These are phyloP conservation scores for Chloranthus sessilifolius DNA, from an alignment of 164 flowering plant genomes.

Conservation along the genomic window DNA sequence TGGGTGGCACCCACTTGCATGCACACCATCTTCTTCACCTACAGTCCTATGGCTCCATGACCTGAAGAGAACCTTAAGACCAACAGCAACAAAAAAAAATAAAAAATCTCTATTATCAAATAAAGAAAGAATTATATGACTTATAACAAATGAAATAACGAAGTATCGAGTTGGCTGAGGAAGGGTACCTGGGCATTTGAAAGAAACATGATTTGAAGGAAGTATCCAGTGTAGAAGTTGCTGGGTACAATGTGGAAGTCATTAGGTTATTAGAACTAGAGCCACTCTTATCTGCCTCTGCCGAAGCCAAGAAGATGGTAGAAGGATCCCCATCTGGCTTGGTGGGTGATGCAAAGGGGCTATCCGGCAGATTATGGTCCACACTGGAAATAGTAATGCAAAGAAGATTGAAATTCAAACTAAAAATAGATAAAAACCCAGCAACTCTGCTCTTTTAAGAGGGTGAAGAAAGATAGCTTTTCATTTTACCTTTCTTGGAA, in stretches of 20 bases:
- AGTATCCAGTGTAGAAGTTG: conserved; percentile 49
- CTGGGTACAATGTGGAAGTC: conserved; percentile 35
- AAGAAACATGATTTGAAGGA: conserved; percentile 74
- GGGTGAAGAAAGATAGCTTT: background rate
- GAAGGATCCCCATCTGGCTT: conserved; percentile 26
- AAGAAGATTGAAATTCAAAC: background rate
- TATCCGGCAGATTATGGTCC: conserved; percentile 90
- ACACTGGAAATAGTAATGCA: conserved; percentile 25
- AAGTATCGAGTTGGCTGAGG: background rate
- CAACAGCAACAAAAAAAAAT: background rate
- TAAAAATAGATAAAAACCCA: background rate
- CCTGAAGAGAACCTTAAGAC: conserved; percentile 55
- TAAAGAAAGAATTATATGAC: background rate
- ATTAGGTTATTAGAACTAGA: conserved; percentile 18
- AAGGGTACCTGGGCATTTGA: conserved; percentile 64
- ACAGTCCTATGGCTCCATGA: conserved; percentile 69
- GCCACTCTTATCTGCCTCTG: background rate
- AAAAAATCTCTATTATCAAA: background rate
- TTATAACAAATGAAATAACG: background rate
- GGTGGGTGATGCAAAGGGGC: conserved; percentile 78
- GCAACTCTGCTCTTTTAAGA: no score
- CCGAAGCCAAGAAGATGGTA: conserved; percentile 9
- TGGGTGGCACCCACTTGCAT: background rate
- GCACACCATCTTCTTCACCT: conserved; percentile 1
- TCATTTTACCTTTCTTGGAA: conserved; percentile 45